These are phyloP conservation scores for Malassezia japonica DNA, from an alignment of 1,284 basidiomycete species.

Conservation along the genomic window DNA sequence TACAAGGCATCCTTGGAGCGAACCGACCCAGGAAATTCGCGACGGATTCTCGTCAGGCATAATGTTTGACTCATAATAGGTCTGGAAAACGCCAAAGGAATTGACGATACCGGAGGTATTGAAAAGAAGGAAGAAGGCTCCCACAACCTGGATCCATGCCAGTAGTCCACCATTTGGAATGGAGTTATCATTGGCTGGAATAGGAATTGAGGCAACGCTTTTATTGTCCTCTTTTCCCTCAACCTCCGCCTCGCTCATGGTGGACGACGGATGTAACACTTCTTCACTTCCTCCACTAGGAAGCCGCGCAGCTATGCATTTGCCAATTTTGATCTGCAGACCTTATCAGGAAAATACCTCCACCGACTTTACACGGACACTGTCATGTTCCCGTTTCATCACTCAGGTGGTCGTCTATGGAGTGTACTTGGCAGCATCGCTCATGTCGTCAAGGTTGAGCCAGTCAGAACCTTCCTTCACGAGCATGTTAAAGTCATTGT, in stretches of 20 bases:
- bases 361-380: too few species aligned
- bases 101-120: slow-evolving; percentile 29
- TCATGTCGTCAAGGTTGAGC: slow-evolving; percentile 3
- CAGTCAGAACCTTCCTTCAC: slow-evolving; percentile 8
- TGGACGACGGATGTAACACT: too few species aligned
- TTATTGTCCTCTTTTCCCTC: too few species aligned
- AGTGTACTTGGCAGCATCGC: background rate
- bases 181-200: background rate
- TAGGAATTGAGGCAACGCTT: background rate
- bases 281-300: too few species aligned
- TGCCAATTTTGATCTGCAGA: too few species aligned
- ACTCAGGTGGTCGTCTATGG: too few species aligned
- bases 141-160: slow-evolving; percentile 30
- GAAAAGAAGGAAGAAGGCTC: slow-evolving; percentile 26
- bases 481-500: slow-evolving; percentile 4
- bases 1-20: slow-evolving; percentile 27
- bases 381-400: too few species aligned
- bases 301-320: too few species aligned
- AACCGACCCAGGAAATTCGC: slow-evolving; percentile 30
- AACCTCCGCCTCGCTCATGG: too few species aligned
- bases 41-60: background rate
- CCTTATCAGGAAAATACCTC: too few species aligned
- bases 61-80: slow-evolving; percentile 22
- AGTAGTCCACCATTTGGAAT: slow-evolving; percentile 27
- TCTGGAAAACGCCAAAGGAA: slow-evolving; percentile 28